Base-by-base conservation (phyloP, 1,284 basidiomycete species). In the Amylostereum areolatum region DNA sequence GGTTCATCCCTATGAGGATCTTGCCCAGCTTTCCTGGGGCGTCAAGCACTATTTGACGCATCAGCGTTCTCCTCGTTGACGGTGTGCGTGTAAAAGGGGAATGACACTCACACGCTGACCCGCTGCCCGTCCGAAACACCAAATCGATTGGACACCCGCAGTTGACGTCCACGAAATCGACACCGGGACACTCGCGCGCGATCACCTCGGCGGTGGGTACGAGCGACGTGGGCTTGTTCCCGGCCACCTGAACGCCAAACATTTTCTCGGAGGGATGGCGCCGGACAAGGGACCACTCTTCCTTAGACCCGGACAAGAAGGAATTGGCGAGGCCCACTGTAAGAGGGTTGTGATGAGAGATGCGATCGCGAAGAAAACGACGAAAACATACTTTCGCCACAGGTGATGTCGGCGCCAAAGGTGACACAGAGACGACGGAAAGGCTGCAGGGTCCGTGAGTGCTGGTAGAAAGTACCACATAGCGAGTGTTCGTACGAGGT, bases 101-200 rank as follows among this genome's bases (percentile, higher is more conserved):
- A 18, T 18, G 18, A 18, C 18, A 47, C 85, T 47, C 57, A 90
- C 92, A 64, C 9, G 93, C 94, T 53, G 88, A 92, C 0, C 94
- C 94, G 45, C 90, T 93, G 0, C 94, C 94, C 27, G 82, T 81
- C 62, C 90, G 90, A 71, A 94, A 98, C 1, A 99, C 90, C 43
- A 99, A 73, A 66, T 99, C 96, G 57, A 98, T 98, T 2, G 96
- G 96, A 66, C 96, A 98, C 3, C 96, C 96, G 66, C 92, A 92
- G 64, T 99, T 99, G 58, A 98, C 71, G 60, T 99, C 96, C 9
- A 96, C 89, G 62, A 96, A 97, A 63, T 97, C 92, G 29, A 96
- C 67, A 25, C 80, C 77, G 0, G 67, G 66, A 52, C 75, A 81
- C 60, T 93, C 87, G 52, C 77, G 80, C 1, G 77, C 83, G 24